Evolutionary conservation across 1,139 yeast species (phyloP).

Genomic region (Sugiyamaella novakii): DNA sequence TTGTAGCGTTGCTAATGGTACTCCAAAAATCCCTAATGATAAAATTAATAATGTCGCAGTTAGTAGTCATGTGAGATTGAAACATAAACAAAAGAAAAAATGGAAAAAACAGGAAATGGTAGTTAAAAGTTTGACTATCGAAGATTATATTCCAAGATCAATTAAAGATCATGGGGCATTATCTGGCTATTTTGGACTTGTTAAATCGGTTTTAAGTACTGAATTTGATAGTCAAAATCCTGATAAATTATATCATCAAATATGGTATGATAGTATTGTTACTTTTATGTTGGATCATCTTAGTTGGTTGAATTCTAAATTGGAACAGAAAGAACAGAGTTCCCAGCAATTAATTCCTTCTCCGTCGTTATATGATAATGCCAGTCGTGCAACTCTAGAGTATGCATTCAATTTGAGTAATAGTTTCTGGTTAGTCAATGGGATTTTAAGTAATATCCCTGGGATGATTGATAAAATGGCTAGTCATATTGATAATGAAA

Average conservation of each 20-base stretch:
- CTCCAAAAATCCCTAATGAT: conserved; percentile 8
- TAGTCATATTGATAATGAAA: conserved; percentile 8
- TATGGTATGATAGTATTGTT: conserved; percentile 13
- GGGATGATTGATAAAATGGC: conserved; percentile 6
- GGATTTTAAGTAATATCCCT: not conserved
- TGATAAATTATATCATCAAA: conserved; percentile 12
- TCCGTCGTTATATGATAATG: not conserved
- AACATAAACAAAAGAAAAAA: conserved; percentile 14
- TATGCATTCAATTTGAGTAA: conserved; percentile 2
- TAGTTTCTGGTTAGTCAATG: conserved; percentile 6
- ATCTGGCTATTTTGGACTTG: conserved; percentile 14
- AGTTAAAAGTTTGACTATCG: conserved; percentile 1
- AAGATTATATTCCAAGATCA: conserved; percentile 11
- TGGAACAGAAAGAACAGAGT: not conserved
- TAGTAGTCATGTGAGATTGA: conserved; percentile 7
- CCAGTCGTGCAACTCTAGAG: not conserved
- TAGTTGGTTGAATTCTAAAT: conserved; percentile 9
- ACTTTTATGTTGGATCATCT: conserved; percentile 15
- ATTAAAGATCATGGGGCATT: conserved; percentile 14
- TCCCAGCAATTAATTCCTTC: not conserved
- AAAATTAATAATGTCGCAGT: conserved; percentile 5
- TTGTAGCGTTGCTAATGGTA: conserved; percentile 12
- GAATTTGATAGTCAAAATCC: conserved; percentile 2
- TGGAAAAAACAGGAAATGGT: conserved; percentile 11
- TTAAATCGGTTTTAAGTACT: conserved; percentile 1